Evolutionary conservation across 2,329 filamentous ascomycete species (phyloP).

Genomic region (Fusarium austroafricanum): DNA sequence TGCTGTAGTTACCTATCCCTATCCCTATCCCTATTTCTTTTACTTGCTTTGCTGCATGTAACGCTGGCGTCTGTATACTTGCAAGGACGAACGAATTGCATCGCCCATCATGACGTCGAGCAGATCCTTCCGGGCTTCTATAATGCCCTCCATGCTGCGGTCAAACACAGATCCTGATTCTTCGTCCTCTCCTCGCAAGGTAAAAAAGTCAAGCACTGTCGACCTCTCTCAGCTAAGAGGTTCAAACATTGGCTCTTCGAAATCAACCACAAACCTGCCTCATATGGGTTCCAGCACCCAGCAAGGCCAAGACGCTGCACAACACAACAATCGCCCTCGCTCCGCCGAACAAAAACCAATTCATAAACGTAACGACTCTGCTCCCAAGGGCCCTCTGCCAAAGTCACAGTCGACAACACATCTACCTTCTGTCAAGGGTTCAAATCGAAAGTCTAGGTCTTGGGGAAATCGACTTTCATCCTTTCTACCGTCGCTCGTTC

Average conservation of each 20-base stretch:
- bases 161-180: conserved; percentile 48
- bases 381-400: conserved; percentile 24
- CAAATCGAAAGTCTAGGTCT: conserved; percentile 49
- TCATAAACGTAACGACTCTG: conserved; percentile 32
- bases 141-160: conserved; percentile 53
- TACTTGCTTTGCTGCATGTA: conserved; percentile 46
- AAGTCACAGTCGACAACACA: conserved; percentile 38
- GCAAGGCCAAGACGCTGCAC: conserved; percentile 34
- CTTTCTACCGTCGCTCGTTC: conserved; percentile 54
- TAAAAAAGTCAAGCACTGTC: conserved; percentile 42
- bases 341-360: conserved; percentile 36
- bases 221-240: conserved; percentile 42
- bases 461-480: conserved; percentile 54
- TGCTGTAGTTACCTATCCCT: not conserved
- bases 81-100: conserved; percentile 3
- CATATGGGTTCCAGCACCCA: conserved; percentile 21
- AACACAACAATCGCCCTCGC: conserved; percentile 33
- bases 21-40: not conserved
- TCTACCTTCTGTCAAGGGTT: conserved; percentile 23
- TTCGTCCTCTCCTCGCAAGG: conserved; percentile 41
- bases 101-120: conserved; percentile 58
- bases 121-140: conserved; percentile 57
- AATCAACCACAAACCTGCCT: conserved; percentile 29
- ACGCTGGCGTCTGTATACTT: conserved; percentile 41
- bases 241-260: conserved; percentile 29